phyloP scores from a whole-genome alignment of 768 basidiomycete genomes.

The Mrakia frigida region DNA sequence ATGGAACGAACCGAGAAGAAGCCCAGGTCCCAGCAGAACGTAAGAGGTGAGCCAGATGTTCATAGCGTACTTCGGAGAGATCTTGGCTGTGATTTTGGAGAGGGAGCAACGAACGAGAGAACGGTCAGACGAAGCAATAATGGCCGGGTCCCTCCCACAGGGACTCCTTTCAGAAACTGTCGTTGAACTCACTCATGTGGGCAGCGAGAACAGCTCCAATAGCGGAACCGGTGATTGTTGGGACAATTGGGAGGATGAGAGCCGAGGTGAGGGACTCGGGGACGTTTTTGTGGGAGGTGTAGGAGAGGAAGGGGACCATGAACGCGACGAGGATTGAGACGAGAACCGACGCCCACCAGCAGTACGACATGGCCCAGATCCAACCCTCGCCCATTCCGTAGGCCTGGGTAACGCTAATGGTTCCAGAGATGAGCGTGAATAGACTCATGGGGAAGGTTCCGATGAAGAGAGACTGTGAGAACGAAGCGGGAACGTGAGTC shows the following conservation, averaged over 20 bases:
- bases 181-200: constrained; percentile 10
- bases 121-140: not conserved
- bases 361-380: constrained; percentile 33
- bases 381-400: constrained; percentile 30
- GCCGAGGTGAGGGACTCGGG: constrained; percentile 31
- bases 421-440: constrained; percentile 33
- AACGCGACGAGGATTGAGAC: constrained; percentile 24
- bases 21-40: not conserved
- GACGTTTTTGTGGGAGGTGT: constrained; percentile 34
- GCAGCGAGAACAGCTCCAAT: constrained; percentile 34
- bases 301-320: constrained; percentile 32
- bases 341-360: constrained; percentile 28
- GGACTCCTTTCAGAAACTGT: not conserved
- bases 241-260: constrained; percentile 33
- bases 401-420: constrained; percentile 23
- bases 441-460: constrained; percentile 31
- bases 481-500: not conserved
- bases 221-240: constrained; percentile 30
- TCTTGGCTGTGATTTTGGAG: not conserved
- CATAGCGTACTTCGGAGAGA: constrained; percentile 28
- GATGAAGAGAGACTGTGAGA: constrained; percentile 26
- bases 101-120: not conserved
- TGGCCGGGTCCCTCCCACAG: no score
- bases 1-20: not conserved
- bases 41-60: constrained; percentile 18